Evolutionary conservation across 306 rosid genomes (phyloP).

Genomic region (Begonia fuchsioides): DNA sequence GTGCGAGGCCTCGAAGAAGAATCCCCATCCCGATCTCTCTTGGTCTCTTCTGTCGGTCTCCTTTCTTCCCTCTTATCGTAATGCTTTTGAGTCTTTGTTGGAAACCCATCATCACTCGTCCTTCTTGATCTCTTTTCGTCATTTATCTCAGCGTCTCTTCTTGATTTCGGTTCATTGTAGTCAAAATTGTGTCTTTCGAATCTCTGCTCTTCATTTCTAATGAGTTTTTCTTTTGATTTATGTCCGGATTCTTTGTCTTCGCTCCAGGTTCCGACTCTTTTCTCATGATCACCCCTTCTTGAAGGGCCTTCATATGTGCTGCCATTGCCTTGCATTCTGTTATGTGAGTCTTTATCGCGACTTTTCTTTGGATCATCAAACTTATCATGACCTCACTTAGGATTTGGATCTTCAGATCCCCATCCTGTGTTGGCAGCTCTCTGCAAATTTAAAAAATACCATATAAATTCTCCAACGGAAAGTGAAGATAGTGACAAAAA

Average conservation of each 20-base stretch:
- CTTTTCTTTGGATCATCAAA: constrained; percentile 37
- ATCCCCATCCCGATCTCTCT: constrained; percentile 13
- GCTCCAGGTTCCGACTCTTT: constrained; percentile 11
- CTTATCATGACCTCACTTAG: constrained; percentile 56
- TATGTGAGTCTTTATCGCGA: constrained; percentile 19
- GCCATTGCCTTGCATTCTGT: constrained; percentile 16
- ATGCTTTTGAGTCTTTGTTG: constrained; percentile 37
- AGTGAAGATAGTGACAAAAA: too few relatives aligned
- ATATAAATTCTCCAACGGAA: too few relatives aligned
- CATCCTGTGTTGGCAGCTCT: constrained; percentile 96
- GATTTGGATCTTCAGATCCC: constrained; percentile 43
- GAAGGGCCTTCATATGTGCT: constrained; percentile 26
- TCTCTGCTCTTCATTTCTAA: constrained; percentile 33
- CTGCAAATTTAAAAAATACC: constrained; percentile 12
- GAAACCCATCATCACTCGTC: constrained; percentile 21
- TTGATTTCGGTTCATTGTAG: constrained; percentile 25
- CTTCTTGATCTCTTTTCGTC: constrained; percentile 34
- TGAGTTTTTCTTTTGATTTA: too few relatives aligned
- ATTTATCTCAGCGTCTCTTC: constrained; percentile 23
- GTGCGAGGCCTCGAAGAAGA: constrained; percentile 1
- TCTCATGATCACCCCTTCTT: constrained; percentile 27
- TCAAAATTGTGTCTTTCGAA: constrained; percentile 22
- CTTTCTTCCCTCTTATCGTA: constrained; percentile 33
- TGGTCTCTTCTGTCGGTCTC: constrained; percentile 22
- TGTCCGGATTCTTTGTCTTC: constrained; percentile 27